Evolutionary conservation across 2,329 filamentous ascomycete genomes (phyloP).

Genomic region (Plenodomus biglobosus): DNA sequence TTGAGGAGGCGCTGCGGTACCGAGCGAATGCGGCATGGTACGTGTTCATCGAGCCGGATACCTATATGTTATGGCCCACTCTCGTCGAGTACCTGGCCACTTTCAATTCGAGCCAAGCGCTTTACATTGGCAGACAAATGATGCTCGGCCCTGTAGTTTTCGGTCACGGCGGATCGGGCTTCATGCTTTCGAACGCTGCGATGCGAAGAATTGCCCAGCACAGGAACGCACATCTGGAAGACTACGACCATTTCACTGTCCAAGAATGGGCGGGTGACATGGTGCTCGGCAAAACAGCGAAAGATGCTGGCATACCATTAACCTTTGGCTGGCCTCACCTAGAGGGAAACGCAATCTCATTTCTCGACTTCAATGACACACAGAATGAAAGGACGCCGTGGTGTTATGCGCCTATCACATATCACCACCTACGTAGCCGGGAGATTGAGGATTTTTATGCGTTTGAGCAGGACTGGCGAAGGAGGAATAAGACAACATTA

Average conservation of each 20-base stretch:
- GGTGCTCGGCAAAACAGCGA: constrained; percentile 52
- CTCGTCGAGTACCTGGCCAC: constrained; percentile 54
- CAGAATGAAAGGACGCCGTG: constrained; percentile 42
- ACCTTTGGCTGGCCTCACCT: constrained; percentile 19
- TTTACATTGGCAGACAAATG: constrained; percentile 57
- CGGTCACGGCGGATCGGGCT: constrained; percentile 57
- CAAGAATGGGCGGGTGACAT: constrained; percentile 55
- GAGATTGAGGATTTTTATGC: constrained; percentile 49
- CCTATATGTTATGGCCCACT: constrained; percentile 57
- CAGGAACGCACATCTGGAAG: constrained; percentile 43
- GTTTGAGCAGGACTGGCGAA: constrained; percentile 44
- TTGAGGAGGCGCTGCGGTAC: constrained; percentile 29
- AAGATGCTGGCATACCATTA: constrained; percentile 43
- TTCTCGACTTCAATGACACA: constrained; percentile 25
- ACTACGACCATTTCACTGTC: constrained; percentile 50
- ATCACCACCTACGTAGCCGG: constrained; percentile 49
- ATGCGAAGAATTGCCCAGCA: constrained; percentile 42
- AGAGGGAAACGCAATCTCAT: constrained; percentile 25
- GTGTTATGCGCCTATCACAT: constrained; percentile 53
- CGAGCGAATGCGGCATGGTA: constrained; percentile 56
- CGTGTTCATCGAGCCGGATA: constrained; percentile 61
- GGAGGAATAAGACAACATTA: background rate
- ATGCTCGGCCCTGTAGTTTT: constrained; percentile 55
- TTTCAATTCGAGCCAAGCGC: constrained; percentile 50
- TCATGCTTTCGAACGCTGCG: constrained; percentile 53